Conservation (phyloP, 2,329 filamentous ascomycete genomes). For the Cercospora nicotianae region DNA sequence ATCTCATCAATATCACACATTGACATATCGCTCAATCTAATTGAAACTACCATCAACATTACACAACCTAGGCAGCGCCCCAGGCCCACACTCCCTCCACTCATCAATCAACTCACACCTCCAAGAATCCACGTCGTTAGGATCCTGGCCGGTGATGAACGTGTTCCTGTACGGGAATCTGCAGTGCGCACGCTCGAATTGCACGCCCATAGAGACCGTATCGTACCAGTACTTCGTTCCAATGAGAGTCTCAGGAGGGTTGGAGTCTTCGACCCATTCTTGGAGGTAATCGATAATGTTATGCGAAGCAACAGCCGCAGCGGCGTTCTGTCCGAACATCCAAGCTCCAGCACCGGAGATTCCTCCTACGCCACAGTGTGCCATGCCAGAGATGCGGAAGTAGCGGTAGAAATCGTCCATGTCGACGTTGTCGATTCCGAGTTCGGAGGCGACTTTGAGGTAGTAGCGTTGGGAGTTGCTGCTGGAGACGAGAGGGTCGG, state of each 20-base stretch:
- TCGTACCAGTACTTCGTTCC: constrained; percentile 51
- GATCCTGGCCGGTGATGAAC: constrained; percentile 41
- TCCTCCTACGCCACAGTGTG: constrained; percentile 51
- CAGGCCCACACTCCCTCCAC: constrained; percentile 33
- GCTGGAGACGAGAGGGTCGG: constrained; percentile 48
- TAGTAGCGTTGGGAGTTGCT: constrained; percentile 52
- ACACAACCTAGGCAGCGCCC: constrained; percentile 27
- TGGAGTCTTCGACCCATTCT: constrained; percentile 39
- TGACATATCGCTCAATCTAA: not conserved
- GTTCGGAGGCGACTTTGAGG: constrained; percentile 45
- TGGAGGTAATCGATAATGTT: constrained; percentile 53
- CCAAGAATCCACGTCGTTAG: constrained; percentile 40
- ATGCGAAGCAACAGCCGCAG: constrained; percentile 35
- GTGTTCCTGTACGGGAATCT: constrained; percentile 38
- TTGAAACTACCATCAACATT: constrained; percentile 32
- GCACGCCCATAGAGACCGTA: constrained; percentile 42
- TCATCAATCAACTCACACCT: constrained; percentile 37
- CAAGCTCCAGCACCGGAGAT: constrained; percentile 46
- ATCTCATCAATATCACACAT: too few species aligned
- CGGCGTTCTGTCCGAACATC: constrained; percentile 43
- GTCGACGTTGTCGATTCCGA: constrained; percentile 42
- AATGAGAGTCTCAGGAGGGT: constrained; percentile 37
- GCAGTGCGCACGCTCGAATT: constrained; percentile 52
- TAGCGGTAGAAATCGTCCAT: constrained; percentile 47
- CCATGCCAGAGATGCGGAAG: constrained; percentile 56